phyloP scores from a whole-genome alignment of 2,329 filamentous ascomycete species.

The Xylariaceae sp. region DNA sequence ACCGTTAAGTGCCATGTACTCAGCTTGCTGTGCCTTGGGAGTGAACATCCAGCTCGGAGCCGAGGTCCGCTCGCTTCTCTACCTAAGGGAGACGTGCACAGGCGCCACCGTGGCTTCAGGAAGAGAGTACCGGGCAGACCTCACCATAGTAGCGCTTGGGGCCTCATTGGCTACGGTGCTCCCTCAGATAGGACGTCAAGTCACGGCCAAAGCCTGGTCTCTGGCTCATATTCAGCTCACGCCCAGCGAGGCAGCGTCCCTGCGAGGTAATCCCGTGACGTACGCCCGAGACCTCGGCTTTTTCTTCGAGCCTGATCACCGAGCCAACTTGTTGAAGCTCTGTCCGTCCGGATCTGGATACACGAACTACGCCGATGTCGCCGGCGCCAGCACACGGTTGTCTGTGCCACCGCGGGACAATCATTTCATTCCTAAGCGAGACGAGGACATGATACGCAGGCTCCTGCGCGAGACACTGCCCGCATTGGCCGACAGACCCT shows the following conservation, averaged over 20 bases:
- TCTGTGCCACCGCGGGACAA: slow-evolving; percentile 37
- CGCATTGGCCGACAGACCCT: slow-evolving; percentile 34
- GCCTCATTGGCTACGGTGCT: slow-evolving; percentile 43
- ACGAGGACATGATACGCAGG: slow-evolving; percentile 44
- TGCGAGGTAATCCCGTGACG: slow-evolving; percentile 56
- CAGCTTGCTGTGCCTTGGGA: slow-evolving; percentile 31
- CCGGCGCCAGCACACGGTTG: slow-evolving; percentile 34
- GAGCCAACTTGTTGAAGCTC: slow-evolving; percentile 55
- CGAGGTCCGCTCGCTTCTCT: slow-evolving; percentile 36
- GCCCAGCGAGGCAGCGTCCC: slow-evolving; percentile 45
- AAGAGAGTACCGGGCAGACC: slow-evolving; percentile 25
- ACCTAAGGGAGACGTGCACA: slow-evolving; percentile 25
- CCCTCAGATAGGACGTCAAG: slow-evolving; percentile 44
- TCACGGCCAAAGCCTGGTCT: slow-evolving; percentile 54
- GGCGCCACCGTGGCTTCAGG: slow-evolving; percentile 24
- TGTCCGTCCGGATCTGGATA: slow-evolving; percentile 57
- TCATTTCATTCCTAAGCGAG: slow-evolving; percentile 47
- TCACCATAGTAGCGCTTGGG: slow-evolving; percentile 49
- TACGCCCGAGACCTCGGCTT: slow-evolving; percentile 60
- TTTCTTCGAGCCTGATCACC: slow-evolving; percentile 60
- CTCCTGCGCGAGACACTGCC: slow-evolving; percentile 20
- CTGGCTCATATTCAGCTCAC: slow-evolving; percentile 57
- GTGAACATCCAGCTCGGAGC: slow-evolving; percentile 36
- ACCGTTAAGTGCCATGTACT: slow-evolving; percentile 43
- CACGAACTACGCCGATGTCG: slow-evolving; percentile 33